Conservation (phyloP, 2,329 filamentous ascomycete genomes). For the Scedosporium boydii region DNA sequence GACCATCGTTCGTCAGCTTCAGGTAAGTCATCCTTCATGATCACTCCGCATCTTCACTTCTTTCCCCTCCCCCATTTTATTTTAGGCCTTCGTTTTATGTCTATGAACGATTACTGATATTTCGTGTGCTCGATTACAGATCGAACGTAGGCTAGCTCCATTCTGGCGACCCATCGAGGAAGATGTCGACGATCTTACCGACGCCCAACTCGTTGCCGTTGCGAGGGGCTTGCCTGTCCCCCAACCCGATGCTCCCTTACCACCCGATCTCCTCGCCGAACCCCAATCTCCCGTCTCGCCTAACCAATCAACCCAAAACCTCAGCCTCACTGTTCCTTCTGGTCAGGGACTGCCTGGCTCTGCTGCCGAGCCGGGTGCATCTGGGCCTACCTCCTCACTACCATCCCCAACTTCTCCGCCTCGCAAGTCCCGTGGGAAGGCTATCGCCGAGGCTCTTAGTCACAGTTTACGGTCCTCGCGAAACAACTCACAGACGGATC, state of each 20-base stretch:
- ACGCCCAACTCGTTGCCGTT: conserved; percentile 88
- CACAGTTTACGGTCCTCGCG: conserved; percentile 47
- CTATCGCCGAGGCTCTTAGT: conserved; percentile 71
- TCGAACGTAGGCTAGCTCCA: conserved; percentile 83
- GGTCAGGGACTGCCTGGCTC: conserved; percentile 37
- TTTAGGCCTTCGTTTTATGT: conserved; percentile 10
- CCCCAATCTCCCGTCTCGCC: conserved; percentile 36
- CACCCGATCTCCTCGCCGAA: conserved; percentile 49
- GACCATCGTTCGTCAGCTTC: conserved; percentile 73
- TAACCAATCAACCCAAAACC: conserved; percentile 41
- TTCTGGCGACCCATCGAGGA: conserved; percentile 95
- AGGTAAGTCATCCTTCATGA: conserved; percentile 47
- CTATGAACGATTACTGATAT: conserved; percentile 7
- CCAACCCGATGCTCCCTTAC: conserved; percentile 70
- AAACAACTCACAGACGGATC: conserved; percentile 61
- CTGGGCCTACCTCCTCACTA: conserved; percentile 51
- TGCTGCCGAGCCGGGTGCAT: conserved; percentile 63
- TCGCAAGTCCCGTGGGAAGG: conserved; percentile 71
- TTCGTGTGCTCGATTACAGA: conserved; percentile 38
- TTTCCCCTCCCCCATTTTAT: neutral
- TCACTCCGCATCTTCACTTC: neutral
- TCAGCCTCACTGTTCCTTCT: conserved; percentile 72
- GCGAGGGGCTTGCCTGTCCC: conserved; percentile 78
- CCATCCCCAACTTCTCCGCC: conserved; percentile 37
- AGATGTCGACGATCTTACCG: conserved; percentile 80